These are phyloP conservation scores for Cucurbita maxima DNA, from an alignment of 306 rosid species.

Conservation along the genomic window DNA sequence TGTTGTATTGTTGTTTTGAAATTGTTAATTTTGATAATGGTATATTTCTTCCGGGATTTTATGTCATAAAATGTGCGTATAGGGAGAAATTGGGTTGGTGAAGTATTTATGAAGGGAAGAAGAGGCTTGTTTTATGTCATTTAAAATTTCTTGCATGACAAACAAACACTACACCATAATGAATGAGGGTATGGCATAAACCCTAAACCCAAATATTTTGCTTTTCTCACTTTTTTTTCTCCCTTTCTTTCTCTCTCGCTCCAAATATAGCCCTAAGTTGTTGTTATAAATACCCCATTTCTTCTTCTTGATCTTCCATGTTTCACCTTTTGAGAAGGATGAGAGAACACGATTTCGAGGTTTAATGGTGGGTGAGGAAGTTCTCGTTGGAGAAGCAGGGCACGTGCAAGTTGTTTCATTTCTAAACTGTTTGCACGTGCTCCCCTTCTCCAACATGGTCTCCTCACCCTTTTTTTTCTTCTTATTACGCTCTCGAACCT, in stretches of 20 bases:
- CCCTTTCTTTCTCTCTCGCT: neutral
- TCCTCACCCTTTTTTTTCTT: constrained; percentile 22
- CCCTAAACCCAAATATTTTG: neutral
- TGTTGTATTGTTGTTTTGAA: neutral
- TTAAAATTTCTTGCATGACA: neutral
- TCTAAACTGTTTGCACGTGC: constrained; percentile 49
- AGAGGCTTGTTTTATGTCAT: neutral
- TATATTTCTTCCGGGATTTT: too few species aligned
- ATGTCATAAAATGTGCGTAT: too few species aligned
- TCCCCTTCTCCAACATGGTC: constrained; percentile 78
- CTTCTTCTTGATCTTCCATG: neutral
- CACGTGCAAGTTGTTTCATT: constrained; percentile 62
- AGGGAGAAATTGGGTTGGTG: neutral
- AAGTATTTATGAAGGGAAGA: neutral
- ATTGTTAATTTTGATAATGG: neutral
- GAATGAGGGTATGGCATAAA: constrained; percentile 1
- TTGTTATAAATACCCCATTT: neutral
- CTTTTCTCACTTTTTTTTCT: neutral
- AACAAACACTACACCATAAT: neutral
- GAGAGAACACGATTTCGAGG: neutral
- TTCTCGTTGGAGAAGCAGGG: constrained; percentile 99
- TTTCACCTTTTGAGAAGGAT: neutral
- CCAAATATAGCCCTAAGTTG: neutral
- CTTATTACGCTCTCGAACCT: neutral
- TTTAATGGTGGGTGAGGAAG: constrained; percentile 27